Evolutionary conservation across 2,329 filamentous ascomycete genomes (phyloP), one percentile per base, ranked within the genome.

Genomic region (Aspergillus transmontanensis): DNA sequence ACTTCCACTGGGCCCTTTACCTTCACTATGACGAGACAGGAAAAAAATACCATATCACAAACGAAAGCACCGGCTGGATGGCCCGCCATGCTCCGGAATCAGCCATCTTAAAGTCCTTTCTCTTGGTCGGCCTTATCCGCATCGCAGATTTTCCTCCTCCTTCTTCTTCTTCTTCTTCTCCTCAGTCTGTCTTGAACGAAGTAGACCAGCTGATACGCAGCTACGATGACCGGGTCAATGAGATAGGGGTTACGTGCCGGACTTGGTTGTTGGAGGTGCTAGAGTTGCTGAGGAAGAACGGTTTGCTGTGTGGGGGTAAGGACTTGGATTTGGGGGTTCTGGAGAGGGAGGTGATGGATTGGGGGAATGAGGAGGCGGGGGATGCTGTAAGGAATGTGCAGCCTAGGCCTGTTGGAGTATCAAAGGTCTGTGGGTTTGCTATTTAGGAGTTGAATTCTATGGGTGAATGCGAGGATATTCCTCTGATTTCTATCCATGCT

Each of bases 1-100:
- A 74, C n/a, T 74, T 73, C 60, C 70, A 75, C 62, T 75, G 73
- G 73, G 73, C 58, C 3, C 68, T 69, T 11, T 76, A 76, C 54
- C 61, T 69, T 58, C 72, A 73, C 59, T 41, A 50, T 1, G 43
- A 68, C 14, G n/a, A 26, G n/a, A 53, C 65, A 26, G 65, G 68
- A 48, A 69, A 55, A 30, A 69, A 70, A 58, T 73, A 74, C 59
- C 73, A 72, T 50, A 65, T 72, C 54, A 64, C 57, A 56, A 68
- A 67, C 43, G 54, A 63, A 39, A 61, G 68, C 14, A 46, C 19
- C 28, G 69, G 66, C 9, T 71, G 69, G 63, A 67, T 70, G 26
- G 54, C 66, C 30, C 65, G 64, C 23, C 69, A 73, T 57, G 66
- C 61, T 6, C 53, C 53, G 19, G 69, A 62, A 2, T 59, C 55